Base-by-base conservation (phyloP, 441 rosid genomes). In the Gossypium trilobum region DNA sequence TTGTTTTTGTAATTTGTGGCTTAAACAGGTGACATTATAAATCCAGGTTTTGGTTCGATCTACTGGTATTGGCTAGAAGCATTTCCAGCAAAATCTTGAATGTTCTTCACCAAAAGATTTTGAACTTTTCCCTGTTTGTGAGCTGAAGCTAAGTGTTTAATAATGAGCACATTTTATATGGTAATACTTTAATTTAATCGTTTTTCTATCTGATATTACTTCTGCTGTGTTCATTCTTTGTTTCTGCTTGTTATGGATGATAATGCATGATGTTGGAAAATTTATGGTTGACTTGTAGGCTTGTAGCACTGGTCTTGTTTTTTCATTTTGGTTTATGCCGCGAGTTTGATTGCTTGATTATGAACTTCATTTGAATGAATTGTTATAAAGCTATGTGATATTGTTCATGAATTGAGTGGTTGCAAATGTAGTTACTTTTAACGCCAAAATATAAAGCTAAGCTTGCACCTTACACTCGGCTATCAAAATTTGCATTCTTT, bases 1-100 rank as follows among this genome's bases (percentile, higher is more conserved):
- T 70, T 22, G 70, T 17, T 70, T 56, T 55, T 56, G 8, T 60
- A 29, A n/a, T 67, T 70, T 62, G 56, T 27, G 71, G 74, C 29
- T 33, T 31, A 25, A 29, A 33, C 7, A 42, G 5, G 23, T 19
- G 52, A 69, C 19, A 44, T 69, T 48, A 39, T 25, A 44, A 17
- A 62, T 13, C 56, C 22, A 14, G 14, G 0, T 48, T 23, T 31
- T 1, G 52, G 13, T 29, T 59, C 27, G 68, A 23, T 44, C 29
- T 48, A 4, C 14, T 25, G 50, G 17, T 2, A 1, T 48, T 27
- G 42, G 9, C 13, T 48, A 29, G 7, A 10, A 54, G 48, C 50
- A 56, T 56, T 56, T 73, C 17, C 27, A 48, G 22, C 19, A 20
- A 50, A 56, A 44, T 33, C 42, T 9, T 16, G 7, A 23, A 29